Conservation (phyloP, 495 filamentous ascomycete species). For the Lichenothelia convexa region DNA sequence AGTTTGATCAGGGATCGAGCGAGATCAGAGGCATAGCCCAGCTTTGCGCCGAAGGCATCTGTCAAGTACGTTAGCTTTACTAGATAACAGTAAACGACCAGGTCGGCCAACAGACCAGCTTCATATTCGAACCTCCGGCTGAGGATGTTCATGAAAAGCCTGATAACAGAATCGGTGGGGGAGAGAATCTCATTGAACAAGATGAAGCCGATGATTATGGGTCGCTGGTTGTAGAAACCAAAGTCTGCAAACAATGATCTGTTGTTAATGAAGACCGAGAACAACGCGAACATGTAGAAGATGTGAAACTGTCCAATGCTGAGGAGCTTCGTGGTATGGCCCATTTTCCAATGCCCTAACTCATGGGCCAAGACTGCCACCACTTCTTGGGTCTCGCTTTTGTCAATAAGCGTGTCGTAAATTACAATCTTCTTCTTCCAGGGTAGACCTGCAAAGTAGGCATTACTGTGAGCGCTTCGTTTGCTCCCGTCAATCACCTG, state of each 20-base stretch:
- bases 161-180: conserved; percentile 80
- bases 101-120: conserved; percentile 69
- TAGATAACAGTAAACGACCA: no score
- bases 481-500: conserved; percentile 97
- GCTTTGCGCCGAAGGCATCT: conserved; percentile 66
- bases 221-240: conserved; percentile 67
- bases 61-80: background rate
- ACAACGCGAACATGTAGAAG: conserved; percentile 90
- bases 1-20: conserved; percentile 84
- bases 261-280: conserved; percentile 96
- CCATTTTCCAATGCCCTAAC: conserved; percentile 88
- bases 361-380: conserved; percentile 91
- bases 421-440: conserved; percentile 99
- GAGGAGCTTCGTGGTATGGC: conserved; percentile 85
- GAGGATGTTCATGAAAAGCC: conserved; percentile 88
- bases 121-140: conserved; percentile 89
- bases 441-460: conserved; percentile 93
- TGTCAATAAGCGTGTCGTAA: conserved; percentile 92
- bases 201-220: conserved; percentile 91
- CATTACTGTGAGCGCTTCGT: conserved; percentile 91
- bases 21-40: conserved; percentile 75
- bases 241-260: conserved; percentile 75
- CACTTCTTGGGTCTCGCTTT: conserved; percentile 77
- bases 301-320: conserved; percentile 64
- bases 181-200: conserved; percentile 87